phyloP scores from a whole-genome alignment of 108 stramenopile genomes.

The Nannochloropsis gaditana region DNA sequence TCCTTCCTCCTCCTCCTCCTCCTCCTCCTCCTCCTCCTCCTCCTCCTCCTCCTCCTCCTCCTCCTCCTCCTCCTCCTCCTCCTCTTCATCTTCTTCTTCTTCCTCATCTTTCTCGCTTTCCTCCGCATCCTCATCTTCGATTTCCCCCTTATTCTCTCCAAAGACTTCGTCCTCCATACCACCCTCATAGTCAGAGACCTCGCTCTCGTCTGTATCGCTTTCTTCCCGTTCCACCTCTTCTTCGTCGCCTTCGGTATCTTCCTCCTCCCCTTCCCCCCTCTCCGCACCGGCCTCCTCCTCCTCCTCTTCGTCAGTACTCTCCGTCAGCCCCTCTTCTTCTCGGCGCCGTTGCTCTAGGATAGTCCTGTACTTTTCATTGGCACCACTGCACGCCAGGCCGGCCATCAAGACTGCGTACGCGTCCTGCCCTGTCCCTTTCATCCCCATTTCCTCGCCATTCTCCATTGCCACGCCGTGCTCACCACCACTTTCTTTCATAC shows the following conservation, averaged over 20 bases:
- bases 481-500: background rate
- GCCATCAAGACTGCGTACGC: background rate
- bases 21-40: conserved; percentile 3
- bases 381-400: background rate
- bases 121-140: background rate
- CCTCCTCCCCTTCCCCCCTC: background rate
- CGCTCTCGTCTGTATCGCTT: too few relatives aligned
- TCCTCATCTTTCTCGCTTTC: background rate
- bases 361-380: background rate
- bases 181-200: too few relatives aligned
- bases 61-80: background rate
- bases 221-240: background rate
- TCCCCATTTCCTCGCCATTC: background rate
- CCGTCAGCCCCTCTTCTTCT: background rate
- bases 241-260: background rate
- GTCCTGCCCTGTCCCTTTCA: background rate
- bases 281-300: background rate
- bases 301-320: background rate
- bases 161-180: too few relatives aligned
- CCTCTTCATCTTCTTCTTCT: conserved; percentile 1
- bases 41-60: background rate
- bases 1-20: background rate
- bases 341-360: background rate
- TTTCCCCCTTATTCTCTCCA: background rate
- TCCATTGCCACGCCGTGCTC: background rate